Evolutionary conservation across 2,329 filamentous ascomycete species (phyloP), one percentile per base, ranked within the genome.

Genomic region (Aspergillus spinulosporus): DNA sequence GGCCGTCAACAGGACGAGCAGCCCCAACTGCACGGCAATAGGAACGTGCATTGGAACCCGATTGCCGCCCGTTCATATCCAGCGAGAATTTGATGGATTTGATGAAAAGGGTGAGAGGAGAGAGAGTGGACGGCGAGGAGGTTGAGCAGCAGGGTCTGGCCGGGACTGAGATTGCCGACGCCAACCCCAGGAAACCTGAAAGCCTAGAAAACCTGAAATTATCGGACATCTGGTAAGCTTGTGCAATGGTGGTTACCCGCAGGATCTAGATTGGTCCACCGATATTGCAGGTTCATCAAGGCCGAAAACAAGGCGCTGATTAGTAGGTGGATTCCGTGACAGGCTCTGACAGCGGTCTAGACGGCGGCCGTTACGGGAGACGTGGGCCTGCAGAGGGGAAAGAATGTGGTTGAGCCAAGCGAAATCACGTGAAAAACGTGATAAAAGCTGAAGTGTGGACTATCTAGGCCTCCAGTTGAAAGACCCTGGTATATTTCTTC

Each of bases 1-100:
- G 48, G 90, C 86, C 58, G 88, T 85, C 58, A 90, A 69, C 62
- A 94, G 79, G 67, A 96, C 90, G 61, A 96, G 81, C 72, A 87
- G 81, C 63, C 86, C 90, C 66, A 97, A 82, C 82, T 97, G 92
- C 76, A 92, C 87, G 64, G 91, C 84, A 68, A 96, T 96, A 56
- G 89, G 88, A 72, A 96, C 85, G 73, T 91, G 86, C 90, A 96
- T 93, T 60, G 58, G 45, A 37, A 21, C 9, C 37, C 39, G 37
- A 42, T 29, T 43, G 36, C 48, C 48, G 48, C 36, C 26, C 37
- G 32, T 51, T 32, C 29, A 42, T 32, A 42, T 42, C 14, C 39
- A 42, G 34, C 11, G n/a, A 4, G 34, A 12, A 8, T 12, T 37
- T 37, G 34, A 37, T 37, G 34, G 34, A 11, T 37, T 37, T 37